Evolutionary conservation across 2,329 filamentous ascomycete species (phyloP).

Genomic region (Xylaria sp.): DNA sequence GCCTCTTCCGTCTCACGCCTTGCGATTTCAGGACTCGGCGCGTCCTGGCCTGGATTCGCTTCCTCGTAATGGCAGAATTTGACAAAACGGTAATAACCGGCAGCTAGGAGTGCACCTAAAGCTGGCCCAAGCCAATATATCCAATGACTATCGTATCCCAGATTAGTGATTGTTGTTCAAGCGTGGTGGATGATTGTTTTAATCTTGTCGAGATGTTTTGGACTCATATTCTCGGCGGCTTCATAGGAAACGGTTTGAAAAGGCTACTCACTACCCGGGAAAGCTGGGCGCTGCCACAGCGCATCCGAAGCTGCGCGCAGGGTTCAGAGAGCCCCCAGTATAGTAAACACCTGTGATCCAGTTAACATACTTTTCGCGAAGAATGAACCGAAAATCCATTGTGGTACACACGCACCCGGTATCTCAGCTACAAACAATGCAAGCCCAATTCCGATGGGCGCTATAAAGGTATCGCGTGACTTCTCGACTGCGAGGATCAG

Average conservation of each 20-base stretch:
- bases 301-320: conserved; percentile 58
- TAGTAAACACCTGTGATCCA: conserved; percentile 52
- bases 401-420: conserved; percentile 47
- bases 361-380: conserved; percentile 4
- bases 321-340: conserved; percentile 57
- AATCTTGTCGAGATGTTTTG: too few species aligned
- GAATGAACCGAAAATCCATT: neutral
- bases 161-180: neutral
- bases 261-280: conserved; percentile 44
- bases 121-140: conserved; percentile 60
- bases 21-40: neutral
- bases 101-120: conserved; percentile 56
- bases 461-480: conserved; percentile 73
- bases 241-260: neutral
- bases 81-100: conserved; percentile 55
- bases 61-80: conserved; percentile 58
- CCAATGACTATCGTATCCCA: conserved; percentile 49
- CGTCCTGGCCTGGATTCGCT: conserved; percentile 54
- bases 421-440: conserved; percentile 67
- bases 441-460: conserved; percentile 74
- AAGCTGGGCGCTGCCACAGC: conserved; percentile 53
- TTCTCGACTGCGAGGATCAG: conserved; percentile 75
- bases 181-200: neutral
- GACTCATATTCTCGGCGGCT: neutral
- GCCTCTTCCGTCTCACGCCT: neutral